These are phyloP conservation scores for Ustilago nuda DNA, from an alignment of 1,284 basidiomycete genomes.

Conservation along the genomic window DNA sequence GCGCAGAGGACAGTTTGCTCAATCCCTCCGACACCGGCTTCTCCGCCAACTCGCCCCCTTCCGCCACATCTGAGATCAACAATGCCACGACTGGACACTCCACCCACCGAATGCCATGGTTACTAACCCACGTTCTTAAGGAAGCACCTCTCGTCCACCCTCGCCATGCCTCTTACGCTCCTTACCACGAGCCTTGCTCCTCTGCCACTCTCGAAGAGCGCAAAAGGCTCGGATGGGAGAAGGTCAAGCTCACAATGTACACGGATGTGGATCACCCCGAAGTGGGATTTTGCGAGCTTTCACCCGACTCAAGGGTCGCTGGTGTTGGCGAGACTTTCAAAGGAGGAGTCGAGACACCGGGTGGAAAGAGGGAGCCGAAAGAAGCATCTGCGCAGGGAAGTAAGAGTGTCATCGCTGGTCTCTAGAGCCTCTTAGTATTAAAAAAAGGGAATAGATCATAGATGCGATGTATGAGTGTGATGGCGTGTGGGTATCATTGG, in stretches of 20 bases:
- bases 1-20: constrained; percentile 32
- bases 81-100: constrained; percentile 10
- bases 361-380: constrained; percentile 20
- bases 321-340: constrained; percentile 53
- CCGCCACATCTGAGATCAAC: constrained; percentile 6
- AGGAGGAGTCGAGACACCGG: constrained; percentile 53
- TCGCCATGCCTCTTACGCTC: constrained; percentile 45
- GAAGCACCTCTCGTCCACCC: constrained; percentile 65
- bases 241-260: constrained; percentile 44
- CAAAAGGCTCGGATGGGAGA: constrained; percentile 30
- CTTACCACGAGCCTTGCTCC: constrained; percentile 16
- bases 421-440: constrained; percentile 8
- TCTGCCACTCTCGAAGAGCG: constrained; percentile 18
- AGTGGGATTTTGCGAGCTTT: constrained; percentile 63
- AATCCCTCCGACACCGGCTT: constrained; percentile 40
- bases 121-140: constrained; percentile 58
- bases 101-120: constrained; percentile 52
- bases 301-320: constrained; percentile 34
- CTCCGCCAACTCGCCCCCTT: constrained; percentile 25
- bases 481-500: constrained; percentile 8
- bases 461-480: not conserved
- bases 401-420: constrained; percentile 44
- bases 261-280: constrained; percentile 52
- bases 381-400: not conserved
- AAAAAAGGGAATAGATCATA: not conserved